A percentile compares a stretch with the other conserved stretches of the same genome.
These are phyloP conservation scores for Saposhnikovia divaricata DNA, from an alignment of 129 eudicot genomes.

Conservation along the genomic window DNA sequence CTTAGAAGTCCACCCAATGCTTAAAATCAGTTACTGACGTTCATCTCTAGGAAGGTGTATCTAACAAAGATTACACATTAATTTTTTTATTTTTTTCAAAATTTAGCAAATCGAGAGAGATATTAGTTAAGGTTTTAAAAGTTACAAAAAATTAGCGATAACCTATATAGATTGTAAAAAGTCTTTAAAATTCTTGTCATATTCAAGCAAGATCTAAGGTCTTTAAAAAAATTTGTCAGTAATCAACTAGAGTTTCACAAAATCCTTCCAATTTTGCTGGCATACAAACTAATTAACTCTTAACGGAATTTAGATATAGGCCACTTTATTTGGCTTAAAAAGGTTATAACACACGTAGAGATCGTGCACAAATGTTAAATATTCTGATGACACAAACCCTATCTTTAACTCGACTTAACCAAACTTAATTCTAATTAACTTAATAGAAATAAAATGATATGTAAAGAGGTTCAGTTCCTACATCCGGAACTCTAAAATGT, in stretches of 20 bases:
- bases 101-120: not conserved
- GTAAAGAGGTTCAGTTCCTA: not conserved
- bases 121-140: too few species aligned
- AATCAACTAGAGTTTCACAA: too few species aligned
- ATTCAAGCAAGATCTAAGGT: not conserved
- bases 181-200: not conserved
- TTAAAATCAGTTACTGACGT: not conserved
- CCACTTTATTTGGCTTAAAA: too few species aligned
- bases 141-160: not conserved
- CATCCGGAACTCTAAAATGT: not conserved
- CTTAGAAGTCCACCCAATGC: not conserved
- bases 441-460: too few species aligned
- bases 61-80: not conserved
- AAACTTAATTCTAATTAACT: not conserved
- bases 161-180: too few species aligned
- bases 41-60: not conserved
- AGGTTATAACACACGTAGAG: not conserved
- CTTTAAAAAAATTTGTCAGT: not conserved
- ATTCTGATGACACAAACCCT: not conserved
- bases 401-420: not conserved
- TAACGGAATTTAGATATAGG: too few species aligned
- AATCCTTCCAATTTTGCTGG: too few species aligned
- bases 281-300: too few species aligned
- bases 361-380: not conserved
- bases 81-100: too few species aligned